Evolutionary conservation across 768 basidiomycete species (phyloP).

Genomic region (Lepiota venenata): DNA sequence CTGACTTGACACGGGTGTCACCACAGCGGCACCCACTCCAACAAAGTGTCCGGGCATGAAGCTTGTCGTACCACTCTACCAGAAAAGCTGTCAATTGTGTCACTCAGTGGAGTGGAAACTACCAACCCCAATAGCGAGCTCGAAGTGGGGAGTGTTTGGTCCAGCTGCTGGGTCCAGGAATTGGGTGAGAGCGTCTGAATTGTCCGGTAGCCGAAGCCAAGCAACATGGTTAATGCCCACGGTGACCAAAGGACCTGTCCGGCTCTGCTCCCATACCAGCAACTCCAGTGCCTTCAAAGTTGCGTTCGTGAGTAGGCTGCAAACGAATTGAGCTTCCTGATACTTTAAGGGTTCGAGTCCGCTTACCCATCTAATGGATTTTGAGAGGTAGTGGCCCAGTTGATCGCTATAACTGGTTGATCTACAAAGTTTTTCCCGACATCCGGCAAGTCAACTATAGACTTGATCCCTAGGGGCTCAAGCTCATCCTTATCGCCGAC

Average conservation of each 20-base stretch:
- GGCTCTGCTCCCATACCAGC: slow-evolving; percentile 18
- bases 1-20: slow-evolving; percentile 10
- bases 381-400: slow-evolving; percentile 24
- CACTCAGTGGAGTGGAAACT: background rate
- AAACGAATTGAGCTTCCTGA: background rate
- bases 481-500: slow-evolving; percentile 28
- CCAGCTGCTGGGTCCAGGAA: slow-evolving; percentile 23
- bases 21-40: slow-evolving; percentile 7
- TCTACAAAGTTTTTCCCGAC: slow-evolving; percentile 37
- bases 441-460: slow-evolving; percentile 27
- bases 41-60: slow-evolving; percentile 21
- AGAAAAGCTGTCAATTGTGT: background rate
- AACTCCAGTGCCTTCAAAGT: slow-evolving; percentile 21
- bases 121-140: slow-evolving; percentile 14
- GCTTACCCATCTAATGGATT: slow-evolving; percentile 24
- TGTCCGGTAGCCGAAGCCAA: slow-evolving; percentile 20
- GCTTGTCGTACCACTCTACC: slow-evolving; percentile 19
- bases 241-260: slow-evolving; percentile 20
- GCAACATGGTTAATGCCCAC: slow-evolving; percentile 20
- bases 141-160: slow-evolving; percentile 21
- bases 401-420: slow-evolving; percentile 24
- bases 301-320: slow-evolving; percentile 19
- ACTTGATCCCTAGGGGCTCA: slow-evolving; percentile 19
- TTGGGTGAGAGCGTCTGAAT: slow-evolving; percentile 16
- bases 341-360: background rate